Evolutionary conservation across 2,329 filamentous ascomycete genomes (phyloP).

Genomic region (Cordyceps cicadae): DNA sequence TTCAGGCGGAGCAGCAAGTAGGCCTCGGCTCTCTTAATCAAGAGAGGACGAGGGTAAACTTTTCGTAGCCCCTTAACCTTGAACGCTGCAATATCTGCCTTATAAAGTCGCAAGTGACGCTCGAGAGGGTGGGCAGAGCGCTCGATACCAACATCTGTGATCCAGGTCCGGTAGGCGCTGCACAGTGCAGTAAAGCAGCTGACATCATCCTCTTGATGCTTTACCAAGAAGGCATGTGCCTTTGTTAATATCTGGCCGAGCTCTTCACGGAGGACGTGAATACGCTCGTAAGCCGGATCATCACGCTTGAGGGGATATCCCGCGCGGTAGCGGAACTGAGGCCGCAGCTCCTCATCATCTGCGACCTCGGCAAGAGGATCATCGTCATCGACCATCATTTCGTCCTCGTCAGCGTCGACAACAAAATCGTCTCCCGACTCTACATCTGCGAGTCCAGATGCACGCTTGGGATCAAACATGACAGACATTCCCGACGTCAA

Average conservation of each 20-base stretch:
- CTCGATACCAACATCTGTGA: slow-evolving; percentile 95
- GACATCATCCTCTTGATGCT: slow-evolving; percentile 89
- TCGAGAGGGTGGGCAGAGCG: slow-evolving; percentile 89
- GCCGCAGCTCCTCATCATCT: slow-evolving; percentile 74
- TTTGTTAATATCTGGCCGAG: slow-evolving; percentile 73
- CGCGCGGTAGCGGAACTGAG: slow-evolving; percentile 79
- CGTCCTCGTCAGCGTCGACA: slow-evolving; percentile 44
- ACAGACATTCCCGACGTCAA: slow-evolving; percentile 83
- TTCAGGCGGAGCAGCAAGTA: slow-evolving; percentile 92
- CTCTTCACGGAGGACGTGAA: slow-evolving; percentile 73
- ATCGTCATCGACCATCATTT: slow-evolving; percentile 37
- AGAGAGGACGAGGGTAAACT: slow-evolving; percentile 82
- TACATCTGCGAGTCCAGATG: slow-evolving; percentile 44
- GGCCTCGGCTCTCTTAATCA: slow-evolving; percentile 85
- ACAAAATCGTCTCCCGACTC: slow-evolving; percentile 42
- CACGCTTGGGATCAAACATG: slow-evolving; percentile 73
- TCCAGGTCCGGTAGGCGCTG: slow-evolving; percentile 89
- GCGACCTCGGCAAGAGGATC: slow-evolving; percentile 53
- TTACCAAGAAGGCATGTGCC: slow-evolving; percentile 74
- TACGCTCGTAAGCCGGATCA: slow-evolving; percentile 56
- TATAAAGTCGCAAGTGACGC: slow-evolving; percentile 73
- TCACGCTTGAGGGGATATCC: slow-evolving; percentile 64
- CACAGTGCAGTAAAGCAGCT: slow-evolving; percentile 90
- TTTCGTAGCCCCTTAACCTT: slow-evolving; percentile 91
- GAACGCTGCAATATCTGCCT: slow-evolving; percentile 82